Percentiles rank a stretch among this genome's conserved stretches.
Evolutionary conservation across 371 early-diverging fungal genomes (phyloP).

Genomic region (Lichtheimia hyalospora): DNA sequence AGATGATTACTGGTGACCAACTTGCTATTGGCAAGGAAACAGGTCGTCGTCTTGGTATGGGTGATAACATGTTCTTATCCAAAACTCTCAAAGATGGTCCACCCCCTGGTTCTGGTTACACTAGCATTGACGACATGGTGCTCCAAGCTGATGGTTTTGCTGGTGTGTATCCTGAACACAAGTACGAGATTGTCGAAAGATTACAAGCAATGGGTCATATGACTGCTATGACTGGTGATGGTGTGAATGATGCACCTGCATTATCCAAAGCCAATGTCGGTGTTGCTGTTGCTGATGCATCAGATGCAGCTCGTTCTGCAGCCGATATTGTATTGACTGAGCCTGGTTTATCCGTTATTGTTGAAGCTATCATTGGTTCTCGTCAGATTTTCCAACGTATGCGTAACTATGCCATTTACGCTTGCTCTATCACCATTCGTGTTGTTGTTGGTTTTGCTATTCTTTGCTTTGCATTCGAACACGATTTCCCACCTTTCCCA

Average conservation of each 20-base stretch:
- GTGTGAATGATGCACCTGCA: slow-evolving; percentile 96
- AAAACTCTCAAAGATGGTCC: slow-evolving; percentile 76
- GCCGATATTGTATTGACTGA: slow-evolving; percentile 78
- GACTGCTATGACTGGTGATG: slow-evolving; percentile 95
- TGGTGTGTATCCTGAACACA: slow-evolving; percentile 92
- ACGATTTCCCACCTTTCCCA: slow-evolving; percentile 66
- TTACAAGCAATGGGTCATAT: slow-evolving; percentile 81
- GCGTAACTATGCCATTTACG: slow-evolving; percentile 63
- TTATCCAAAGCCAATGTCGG: slow-evolving; percentile 85
- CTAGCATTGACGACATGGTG: slow-evolving; percentile 78
- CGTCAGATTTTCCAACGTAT: slow-evolving; percentile 77
- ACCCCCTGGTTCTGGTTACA: slow-evolving; percentile 69
- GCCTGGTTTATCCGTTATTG: slow-evolving; percentile 77
- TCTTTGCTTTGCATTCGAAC: slow-evolving; percentile 56
- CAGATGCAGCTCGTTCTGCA: slow-evolving; percentile 77
- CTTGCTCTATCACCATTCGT: slow-evolving; percentile 66
- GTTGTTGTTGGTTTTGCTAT: slow-evolving; percentile 63
- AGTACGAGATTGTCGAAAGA: slow-evolving; percentile 90
- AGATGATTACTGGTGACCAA: slow-evolving; percentile 97
- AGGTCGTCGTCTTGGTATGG: slow-evolving; percentile 76
- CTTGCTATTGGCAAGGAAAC: slow-evolving; percentile 89
- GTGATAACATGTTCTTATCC: slow-evolving; percentile 73
- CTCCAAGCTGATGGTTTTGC: slow-evolving; percentile 87
- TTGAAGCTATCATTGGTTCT: slow-evolving; percentile 64
- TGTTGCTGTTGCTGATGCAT: slow-evolving; percentile 81